Conservation (phyloP, 768 basidiomycete species). For the Pleurotus djamor region DNA sequence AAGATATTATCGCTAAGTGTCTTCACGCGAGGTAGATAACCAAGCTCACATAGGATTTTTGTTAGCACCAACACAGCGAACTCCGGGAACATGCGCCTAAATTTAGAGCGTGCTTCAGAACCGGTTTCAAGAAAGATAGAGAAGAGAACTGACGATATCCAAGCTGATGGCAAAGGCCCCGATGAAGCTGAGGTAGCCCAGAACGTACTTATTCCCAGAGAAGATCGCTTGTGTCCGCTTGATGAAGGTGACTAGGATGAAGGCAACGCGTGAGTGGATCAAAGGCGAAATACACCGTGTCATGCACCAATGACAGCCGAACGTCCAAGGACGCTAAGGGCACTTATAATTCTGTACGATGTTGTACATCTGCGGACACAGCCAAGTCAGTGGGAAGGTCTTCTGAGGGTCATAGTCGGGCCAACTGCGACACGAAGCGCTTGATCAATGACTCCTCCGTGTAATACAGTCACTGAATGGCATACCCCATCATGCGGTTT, state of each 20-base stretch:
- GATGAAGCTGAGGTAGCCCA: conserved; percentile 18
- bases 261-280: not conserved
- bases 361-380: conserved; percentile 19
- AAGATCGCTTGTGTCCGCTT: conserved; percentile 22
- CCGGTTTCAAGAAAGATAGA: not conserved
- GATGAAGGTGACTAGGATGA: conserved; percentile 5
- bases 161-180: conserved; percentile 18
- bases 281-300: not conserved
- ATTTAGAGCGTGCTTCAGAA: not conserved
- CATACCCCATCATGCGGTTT: conserved; percentile 16
- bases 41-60: conserved; percentile 10
- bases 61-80: conserved; percentile 19
- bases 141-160: conserved; percentile 17
- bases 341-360: conserved; percentile 22
- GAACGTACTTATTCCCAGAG: conserved; percentile 12
- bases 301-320: conserved; percentile 21
- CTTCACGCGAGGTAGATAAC: not conserved
- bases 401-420: too few relatives aligned
- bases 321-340: conserved; percentile 26
- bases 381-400: not conserved
- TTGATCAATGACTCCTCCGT: not conserved
- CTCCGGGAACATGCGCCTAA: conserved; percentile 20
- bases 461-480: not conserved
- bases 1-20: not conserved
- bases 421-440: not conserved